Evolutionary conservation across 257 asterid genomes (phyloP).

Genomic region (Anisodus acutangulus): DNA sequence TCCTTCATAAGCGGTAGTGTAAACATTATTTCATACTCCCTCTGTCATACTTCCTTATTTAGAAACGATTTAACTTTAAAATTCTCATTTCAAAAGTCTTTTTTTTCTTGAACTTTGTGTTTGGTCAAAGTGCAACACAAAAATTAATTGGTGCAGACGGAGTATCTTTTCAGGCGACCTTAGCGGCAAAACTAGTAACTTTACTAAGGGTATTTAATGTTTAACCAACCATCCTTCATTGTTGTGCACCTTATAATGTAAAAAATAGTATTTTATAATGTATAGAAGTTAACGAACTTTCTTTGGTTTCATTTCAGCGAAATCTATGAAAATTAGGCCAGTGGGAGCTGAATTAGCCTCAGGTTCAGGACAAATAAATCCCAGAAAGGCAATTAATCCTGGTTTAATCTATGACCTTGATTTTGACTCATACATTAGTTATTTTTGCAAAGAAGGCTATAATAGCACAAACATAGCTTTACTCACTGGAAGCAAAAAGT

Average conservation of each 20-base stretch:
- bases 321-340: conserved; percentile 46
- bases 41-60: too few relatives aligned
- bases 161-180: too few relatives aligned
- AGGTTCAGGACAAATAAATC: conserved; percentile 70
- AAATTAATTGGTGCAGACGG: too few relatives aligned
- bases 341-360: conserved; percentile 54
- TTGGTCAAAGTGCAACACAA: too few relatives aligned
- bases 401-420: conserved; percentile 66
- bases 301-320: conserved; percentile 47
- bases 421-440: conserved; percentile 48
- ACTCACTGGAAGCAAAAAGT: conserved; percentile 47
- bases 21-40: too few relatives aligned
- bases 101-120: too few relatives aligned
- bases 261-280: not conserved
- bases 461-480: conserved; percentile 39
- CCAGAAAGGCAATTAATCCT: conserved; percentile 61
- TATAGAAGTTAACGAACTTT: not conserved
- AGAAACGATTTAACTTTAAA: too few relatives aligned
- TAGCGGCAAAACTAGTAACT: too few relatives aligned
- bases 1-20: too few relatives aligned
- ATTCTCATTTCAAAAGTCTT: too few relatives aligned
- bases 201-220: too few relatives aligned
- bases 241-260: not conserved
- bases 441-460: conserved; percentile 70
- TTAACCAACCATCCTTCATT: not conserved